Base-by-base conservation (phyloP, 2,329 filamentous ascomycete genomes). In the Malbranchea zuffiana region DNA sequence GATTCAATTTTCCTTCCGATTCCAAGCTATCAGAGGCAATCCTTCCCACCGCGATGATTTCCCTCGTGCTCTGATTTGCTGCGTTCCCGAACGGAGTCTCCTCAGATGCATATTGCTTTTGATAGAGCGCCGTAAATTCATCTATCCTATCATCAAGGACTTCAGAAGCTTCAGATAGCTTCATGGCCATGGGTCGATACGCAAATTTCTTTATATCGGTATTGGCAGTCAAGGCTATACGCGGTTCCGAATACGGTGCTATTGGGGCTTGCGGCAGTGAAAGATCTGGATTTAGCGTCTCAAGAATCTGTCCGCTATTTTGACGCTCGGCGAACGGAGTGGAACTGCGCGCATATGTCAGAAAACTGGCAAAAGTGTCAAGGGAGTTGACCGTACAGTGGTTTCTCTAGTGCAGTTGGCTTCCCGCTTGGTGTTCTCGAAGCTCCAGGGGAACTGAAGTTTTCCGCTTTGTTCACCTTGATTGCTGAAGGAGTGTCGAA, bases 101-200 rank as follows among this genome's bases (percentile, higher is more conserved):
- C 12, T 90, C 82, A 4, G 94, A 66, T 10, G 73, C 67, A 58
- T 93, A 75, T 46, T 86, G 69, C 39, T 80, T 74, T 60, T 83
- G 78, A 4, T 93, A 69, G 1, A 86, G 59, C n/a, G 67, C 64
- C 41, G 76, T 71, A 51, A 95, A 94, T 44, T 87, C 85, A 50
- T 96, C 86, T 64, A 98, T 95, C 49, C 86, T 74, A 60, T 96
- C 88, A 60, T 98, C 90, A 5, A 96, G 71, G 29, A 94, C 83
- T 57, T 94, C 87, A 3, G 88, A 93, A 0, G 85, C 78, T 56
- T 95, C 87, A 4, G 84, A 87, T 5, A 90, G 69, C 53, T 94
- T 93, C 86, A 96, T 94, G 2, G 84, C 81, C 69, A 96, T 79
- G 2, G 86, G 83, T 54, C 87, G 90, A 62, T 96, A 98, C 1